Base-by-base conservation (phyloP, 352 stramenopile genomes). In the Peronospora farinosa region DNA sequence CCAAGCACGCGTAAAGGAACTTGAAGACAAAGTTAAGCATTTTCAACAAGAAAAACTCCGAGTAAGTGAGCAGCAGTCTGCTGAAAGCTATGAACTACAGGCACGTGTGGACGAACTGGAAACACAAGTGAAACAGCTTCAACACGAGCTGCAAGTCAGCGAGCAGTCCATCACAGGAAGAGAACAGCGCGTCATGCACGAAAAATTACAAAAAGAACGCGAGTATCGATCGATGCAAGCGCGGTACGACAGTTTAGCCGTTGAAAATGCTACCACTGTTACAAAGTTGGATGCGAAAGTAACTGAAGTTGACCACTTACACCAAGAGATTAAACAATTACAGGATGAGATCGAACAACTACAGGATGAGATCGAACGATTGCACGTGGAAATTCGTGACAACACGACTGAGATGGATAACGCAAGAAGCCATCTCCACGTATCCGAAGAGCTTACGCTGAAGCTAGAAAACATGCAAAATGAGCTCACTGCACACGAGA, bases 161-260 rank as follows among this genome's bases (percentile, higher is more conserved):
- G 51, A 77, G 41, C 56, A 84, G 36, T 63, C 57, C 38, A 54
- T 56, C 0, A 37, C 50, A 15, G 72, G 58, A 30, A 84, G 60
- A 25, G 67, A 84, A 13, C 72, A 84, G 33, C 66, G 60, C 16
- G 16, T 54, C 9, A 57, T 80, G 51, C 72, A 84, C 21, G 72
- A 84, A 47, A 75, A 70, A 11, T 50, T 84, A 27, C 67, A 76
- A 40, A 73, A 65, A 36, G 72, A 81, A 41, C 67, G 72, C 27
- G 67, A 81, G 11, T 40, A 67, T 19, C 72, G 69, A 31, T 57
- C 67, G 0, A 27, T 77, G 30, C 67, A 79, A 51, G 31, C 41
- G 8, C 61, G 46, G 15, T 64, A 47, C 11, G 65, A 78, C 13
- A 54, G 10, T 9, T 47, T 78, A 39, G 52, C 45, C 17, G 54